phyloP scores from a whole-genome alignment of 352 stramenopile species.

The Globisporangium sylvaticum region DNA sequence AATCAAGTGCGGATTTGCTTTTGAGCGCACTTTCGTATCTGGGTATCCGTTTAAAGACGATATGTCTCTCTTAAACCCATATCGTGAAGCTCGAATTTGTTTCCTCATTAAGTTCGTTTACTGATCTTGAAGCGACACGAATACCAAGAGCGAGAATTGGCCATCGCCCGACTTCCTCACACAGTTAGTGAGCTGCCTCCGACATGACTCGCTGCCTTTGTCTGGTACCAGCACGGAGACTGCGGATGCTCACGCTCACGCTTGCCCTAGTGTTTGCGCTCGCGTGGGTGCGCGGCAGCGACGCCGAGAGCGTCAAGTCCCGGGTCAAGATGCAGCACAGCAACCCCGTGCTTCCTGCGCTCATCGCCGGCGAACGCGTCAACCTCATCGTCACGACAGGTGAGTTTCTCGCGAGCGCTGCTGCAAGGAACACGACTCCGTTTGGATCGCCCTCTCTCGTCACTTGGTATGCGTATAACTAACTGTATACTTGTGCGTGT shows the following conservation, averaged over 20 bases:
- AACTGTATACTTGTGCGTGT: not conserved
- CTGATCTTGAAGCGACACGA: not conserved
- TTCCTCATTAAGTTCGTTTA: not conserved
- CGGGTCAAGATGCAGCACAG: slow-evolving; percentile 38
- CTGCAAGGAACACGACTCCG: not conserved
- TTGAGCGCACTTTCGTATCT: too few relatives aligned
- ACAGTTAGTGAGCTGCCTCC: not conserved
- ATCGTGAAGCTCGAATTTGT: too few relatives aligned
- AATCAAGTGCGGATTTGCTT: too few relatives aligned
- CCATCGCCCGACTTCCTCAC: not conserved
- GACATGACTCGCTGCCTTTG: not conserved
- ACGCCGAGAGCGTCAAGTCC: slow-evolving; percentile 11
- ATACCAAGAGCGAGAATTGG: not conserved
- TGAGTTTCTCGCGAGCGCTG: not conserved
- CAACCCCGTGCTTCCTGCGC: slow-evolving; percentile 34
- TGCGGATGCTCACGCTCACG: not conserved
- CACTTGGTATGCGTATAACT: not conserved
- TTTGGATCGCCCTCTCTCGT: not conserved
- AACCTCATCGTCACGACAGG: slow-evolving; percentile 45
- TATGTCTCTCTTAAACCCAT: too few relatives aligned
- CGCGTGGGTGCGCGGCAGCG: not conserved
- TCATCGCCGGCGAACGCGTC: slow-evolving; percentile 24
- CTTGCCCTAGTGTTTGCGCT: not conserved
- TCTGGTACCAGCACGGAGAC: not conserved
- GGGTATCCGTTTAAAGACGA: too few relatives aligned